Percentiles rank a stretch among this genome's conserved stretches.
Conservation (phyloP, 108 stramenopile genomes). For the Mayamaea pseudoterrestris region DNA sequence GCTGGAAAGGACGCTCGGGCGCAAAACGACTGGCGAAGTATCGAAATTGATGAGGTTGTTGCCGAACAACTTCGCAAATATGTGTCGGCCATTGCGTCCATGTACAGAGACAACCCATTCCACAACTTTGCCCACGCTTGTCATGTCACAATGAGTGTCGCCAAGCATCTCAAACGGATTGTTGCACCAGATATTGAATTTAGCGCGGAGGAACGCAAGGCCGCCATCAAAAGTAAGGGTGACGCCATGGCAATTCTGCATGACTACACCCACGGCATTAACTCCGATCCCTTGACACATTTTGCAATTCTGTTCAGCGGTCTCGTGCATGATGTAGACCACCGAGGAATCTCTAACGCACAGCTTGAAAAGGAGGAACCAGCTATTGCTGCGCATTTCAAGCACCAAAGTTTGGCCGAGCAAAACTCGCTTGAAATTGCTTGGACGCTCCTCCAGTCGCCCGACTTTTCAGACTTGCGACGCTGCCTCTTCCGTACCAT, state of each 20-base stretch:
- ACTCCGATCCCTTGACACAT: not conserved
- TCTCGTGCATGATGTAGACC: slow-evolving; percentile 3
- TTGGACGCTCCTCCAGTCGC: not conserved
- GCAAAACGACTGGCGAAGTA: not conserved
- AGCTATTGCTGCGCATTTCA: not conserved
- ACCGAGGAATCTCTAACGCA: not conserved
- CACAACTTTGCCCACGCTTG: slow-evolving; percentile 41
- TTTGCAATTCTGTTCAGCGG: not conserved
- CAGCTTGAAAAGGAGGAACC: not conserved
- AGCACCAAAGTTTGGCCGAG: not conserved
- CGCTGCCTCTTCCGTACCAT: slow-evolving; percentile 5
- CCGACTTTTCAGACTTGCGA: not conserved
- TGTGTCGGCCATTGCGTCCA: slow-evolving; percentile 2
- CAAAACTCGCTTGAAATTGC: slow-evolving; percentile 1
- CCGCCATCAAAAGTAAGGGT: too few species aligned
- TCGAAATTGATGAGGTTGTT: not conserved
- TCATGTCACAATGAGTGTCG: slow-evolving; percentile 25
- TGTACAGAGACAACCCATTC: slow-evolving; percentile 30
- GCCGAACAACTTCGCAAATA: slow-evolving; percentile 6
- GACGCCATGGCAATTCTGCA: too few species aligned
- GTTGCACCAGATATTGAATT: too few species aligned
- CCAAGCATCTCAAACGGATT: slow-evolving; percentile 17
- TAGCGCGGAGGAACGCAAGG: too few species aligned
- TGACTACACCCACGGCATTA: slow-evolving; percentile 4
- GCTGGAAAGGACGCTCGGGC: too few species aligned